Evolutionary conservation across 2,329 filamentous ascomycete species (phyloP).

Genomic region (Penicillium sp.): DNA sequence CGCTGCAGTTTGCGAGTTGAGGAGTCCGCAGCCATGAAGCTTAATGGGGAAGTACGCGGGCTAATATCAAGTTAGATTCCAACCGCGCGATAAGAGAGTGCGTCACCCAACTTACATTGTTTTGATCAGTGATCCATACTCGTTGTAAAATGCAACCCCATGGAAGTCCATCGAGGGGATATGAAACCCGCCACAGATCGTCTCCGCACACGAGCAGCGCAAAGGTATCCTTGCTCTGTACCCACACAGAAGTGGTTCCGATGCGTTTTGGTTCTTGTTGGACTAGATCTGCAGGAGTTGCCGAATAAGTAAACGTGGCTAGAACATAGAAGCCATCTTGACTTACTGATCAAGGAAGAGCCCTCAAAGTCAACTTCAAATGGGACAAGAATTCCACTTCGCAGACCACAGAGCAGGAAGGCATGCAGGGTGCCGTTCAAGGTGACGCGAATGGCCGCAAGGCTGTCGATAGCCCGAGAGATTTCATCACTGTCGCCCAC

Average conservation of each 20-base stretch:
- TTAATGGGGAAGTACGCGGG: slow-evolving; percentile 37
- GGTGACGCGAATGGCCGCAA: slow-evolving; percentile 28
- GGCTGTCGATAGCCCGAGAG: slow-evolving; percentile 37
- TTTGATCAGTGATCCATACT: slow-evolving; percentile 45
- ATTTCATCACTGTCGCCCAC: slow-evolving; percentile 26
- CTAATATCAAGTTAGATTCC: slow-evolving; percentile 26
- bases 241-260: slow-evolving; percentile 38
- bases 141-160: slow-evolving; percentile 32
- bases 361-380: slow-evolving; percentile 30
- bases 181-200: slow-evolving; percentile 40
- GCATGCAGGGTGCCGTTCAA: slow-evolving; percentile 11
- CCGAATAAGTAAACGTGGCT: background rate
- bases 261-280: slow-evolving; percentile 32
- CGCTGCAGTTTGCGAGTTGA: slow-evolving; percentile 27
- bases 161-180: slow-evolving; percentile 21
- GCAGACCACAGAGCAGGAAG: slow-evolving; percentile 46
- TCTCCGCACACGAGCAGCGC: slow-evolving; percentile 38
- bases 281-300: background rate
- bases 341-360: slow-evolving; percentile 29
- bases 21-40: slow-evolving; percentile 37
- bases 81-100: background rate
- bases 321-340: slow-evolving; percentile 10
- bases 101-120: slow-evolving; percentile 34
- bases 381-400: slow-evolving; percentile 44
- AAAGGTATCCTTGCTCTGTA: slow-evolving; percentile 31